Evolutionary conservation across 495 filamentous ascomycete species (phyloP).

Genomic region (Xylaria telfairii): DNA sequence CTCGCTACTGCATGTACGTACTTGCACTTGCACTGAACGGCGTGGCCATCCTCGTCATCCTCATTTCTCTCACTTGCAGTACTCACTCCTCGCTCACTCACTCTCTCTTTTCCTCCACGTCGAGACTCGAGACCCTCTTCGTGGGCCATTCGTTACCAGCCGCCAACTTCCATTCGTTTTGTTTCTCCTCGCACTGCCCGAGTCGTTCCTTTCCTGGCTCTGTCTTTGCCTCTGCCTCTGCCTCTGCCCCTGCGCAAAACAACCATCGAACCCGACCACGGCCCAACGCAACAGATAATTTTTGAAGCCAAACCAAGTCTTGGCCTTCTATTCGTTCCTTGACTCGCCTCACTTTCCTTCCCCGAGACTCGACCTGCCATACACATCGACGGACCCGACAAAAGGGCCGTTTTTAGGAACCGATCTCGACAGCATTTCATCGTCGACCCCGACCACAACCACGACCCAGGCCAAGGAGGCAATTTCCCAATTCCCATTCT

Average conservation of each 20-base stretch:
- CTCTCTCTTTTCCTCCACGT: slow-evolving; percentile 26
- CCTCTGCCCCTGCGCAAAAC: slow-evolving; percentile 17
- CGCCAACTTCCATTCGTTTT: slow-evolving; percentile 33
- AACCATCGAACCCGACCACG: slow-evolving; percentile 24
- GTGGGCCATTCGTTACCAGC: slow-evolving; percentile 24
- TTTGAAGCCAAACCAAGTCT: slow-evolving; percentile 6
- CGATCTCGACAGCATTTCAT: neutral
- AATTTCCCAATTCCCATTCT: slow-evolving; percentile 29
- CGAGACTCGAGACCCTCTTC: slow-evolving; percentile 23
- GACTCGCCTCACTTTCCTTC: neutral
- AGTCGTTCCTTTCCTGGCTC: slow-evolving; percentile 17
- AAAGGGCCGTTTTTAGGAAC: neutral
- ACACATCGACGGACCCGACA: neutral
- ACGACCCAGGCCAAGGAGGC: neutral
- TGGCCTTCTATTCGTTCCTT: slow-evolving; percentile 10
- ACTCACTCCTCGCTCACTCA: slow-evolving; percentile 14
- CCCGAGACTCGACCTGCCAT: neutral
- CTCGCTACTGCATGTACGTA: no score
- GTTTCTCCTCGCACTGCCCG: slow-evolving; percentile 20
- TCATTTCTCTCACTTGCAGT: slow-evolving; percentile 17
- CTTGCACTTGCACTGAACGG: slow-evolving; percentile 21
- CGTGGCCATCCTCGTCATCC: neutral
- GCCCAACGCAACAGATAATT: neutral
- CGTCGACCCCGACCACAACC: neutral
- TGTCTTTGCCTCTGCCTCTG: no score